Evolutionary conservation across 805 yeast genomes (phyloP).

Genomic region (Monosporozyma unispora): DNA sequence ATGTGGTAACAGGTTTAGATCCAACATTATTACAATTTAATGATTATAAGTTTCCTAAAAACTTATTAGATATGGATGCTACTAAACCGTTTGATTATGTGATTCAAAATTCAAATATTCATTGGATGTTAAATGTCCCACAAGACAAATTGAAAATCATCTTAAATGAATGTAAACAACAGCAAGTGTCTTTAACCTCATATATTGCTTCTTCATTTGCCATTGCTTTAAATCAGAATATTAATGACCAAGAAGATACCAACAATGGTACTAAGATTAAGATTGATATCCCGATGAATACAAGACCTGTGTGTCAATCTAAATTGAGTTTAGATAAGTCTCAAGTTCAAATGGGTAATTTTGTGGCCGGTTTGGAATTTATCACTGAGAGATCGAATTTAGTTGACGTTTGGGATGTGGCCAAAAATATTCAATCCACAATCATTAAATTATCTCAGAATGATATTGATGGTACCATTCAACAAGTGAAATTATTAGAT

Average conservation of each 20-base stretch:
- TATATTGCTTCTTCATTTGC: constrained; percentile 14
- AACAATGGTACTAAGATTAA: constrained; percentile 8
- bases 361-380: constrained; percentile 14
- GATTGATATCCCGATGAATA: constrained; percentile 20
- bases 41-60: constrained; percentile 7
- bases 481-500: constrained; percentile 18
- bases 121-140: constrained; percentile 10
- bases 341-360: constrained; percentile 18
- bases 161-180: constrained; percentile 14
- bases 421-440: constrained; percentile 7
- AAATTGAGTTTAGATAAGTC: constrained; percentile 4
- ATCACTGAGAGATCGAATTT: constrained; percentile 1
- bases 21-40: constrained; percentile 14
- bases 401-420: constrained; percentile 13
- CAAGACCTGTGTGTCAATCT: constrained; percentile 12
- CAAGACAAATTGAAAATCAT: constrained; percentile 9
- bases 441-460: constrained; percentile 3
- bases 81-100: constrained; percentile 2
- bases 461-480: constrained; percentile 10
- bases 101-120: constrained; percentile 18
- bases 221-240: not conserved
- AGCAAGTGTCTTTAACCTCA: constrained; percentile 19
- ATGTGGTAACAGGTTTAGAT: constrained; percentile 4
- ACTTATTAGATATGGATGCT: not conserved
- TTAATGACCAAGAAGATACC: not conserved